Conservation (phyloP, 208 protist genomes). For the Leishmania amazonensis region DNA sequence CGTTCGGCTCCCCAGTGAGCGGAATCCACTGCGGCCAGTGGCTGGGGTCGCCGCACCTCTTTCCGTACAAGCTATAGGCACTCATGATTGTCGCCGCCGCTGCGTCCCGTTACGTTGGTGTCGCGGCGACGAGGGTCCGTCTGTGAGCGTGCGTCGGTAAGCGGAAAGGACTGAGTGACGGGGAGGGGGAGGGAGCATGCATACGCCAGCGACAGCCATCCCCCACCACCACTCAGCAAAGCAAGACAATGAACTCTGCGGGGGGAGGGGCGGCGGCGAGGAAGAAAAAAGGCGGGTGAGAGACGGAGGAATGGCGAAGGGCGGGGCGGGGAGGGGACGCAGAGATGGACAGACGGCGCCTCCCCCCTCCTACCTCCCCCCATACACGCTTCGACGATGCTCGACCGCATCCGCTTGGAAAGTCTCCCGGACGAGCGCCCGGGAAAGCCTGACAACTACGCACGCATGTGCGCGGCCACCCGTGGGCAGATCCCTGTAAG, state of each 20-base stretch:
- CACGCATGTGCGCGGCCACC: neutral
- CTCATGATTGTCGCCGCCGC: neutral
- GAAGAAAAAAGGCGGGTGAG: neutral
- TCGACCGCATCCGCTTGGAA: neutral
- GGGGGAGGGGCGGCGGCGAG: neutral
- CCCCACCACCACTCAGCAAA: neutral
- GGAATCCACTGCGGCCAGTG: slow-evolving; percentile 21
- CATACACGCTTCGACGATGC: neutral
- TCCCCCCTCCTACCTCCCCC: no score
- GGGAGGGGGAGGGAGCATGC: neutral
- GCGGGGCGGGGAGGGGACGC: neutral
- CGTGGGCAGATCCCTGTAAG: neutral
- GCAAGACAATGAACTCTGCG: neutral
- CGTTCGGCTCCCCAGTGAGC: neutral
- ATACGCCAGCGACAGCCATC: neutral
- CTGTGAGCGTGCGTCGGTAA: neutral
- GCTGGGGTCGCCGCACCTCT: neutral
- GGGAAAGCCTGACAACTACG: neutral
- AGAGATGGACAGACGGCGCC: neutral
- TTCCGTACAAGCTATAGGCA: neutral
- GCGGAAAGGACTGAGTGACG: no score
- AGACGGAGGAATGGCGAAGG: neutral
- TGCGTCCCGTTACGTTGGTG: no score
- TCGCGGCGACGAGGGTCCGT: neutral
- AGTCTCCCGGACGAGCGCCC: neutral